Evolutionary conservation across 2,329 filamentous ascomycete genomes (phyloP).

Genomic region (Aspergillus terreus): DNA sequence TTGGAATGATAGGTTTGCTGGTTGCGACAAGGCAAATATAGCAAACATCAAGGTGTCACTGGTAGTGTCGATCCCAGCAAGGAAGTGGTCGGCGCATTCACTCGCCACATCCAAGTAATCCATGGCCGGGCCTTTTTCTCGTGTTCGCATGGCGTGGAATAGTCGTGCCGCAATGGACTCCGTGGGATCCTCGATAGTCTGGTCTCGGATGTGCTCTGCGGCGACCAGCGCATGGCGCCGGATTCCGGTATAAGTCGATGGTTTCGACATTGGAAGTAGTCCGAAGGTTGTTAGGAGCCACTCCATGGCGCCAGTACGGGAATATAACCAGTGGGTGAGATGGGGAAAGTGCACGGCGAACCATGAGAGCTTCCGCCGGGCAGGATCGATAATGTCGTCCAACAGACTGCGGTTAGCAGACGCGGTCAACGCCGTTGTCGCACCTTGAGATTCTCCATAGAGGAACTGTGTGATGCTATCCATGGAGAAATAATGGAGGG

Average conservation of each 20-base stretch:
- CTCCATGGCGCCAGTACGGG: constrained; percentile 37
- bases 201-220: background rate
- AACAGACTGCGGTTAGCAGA: constrained; percentile 40
- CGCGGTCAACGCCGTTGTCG: constrained; percentile 40
- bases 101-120: constrained; percentile 49
- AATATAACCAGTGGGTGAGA: constrained; percentile 50
- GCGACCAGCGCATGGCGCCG: constrained; percentile 33
- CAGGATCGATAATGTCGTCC: constrained; percentile 48
- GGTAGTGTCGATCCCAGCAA: constrained; percentile 54
- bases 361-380: constrained; percentile 47
- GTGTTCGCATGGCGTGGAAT: background rate
- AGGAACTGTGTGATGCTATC: constrained; percentile 53
- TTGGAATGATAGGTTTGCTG: constrained; percentile 43
- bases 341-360: constrained; percentile 45
- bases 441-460: constrained; percentile 47
- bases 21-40: constrained; percentile 48
- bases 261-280: constrained; percentile 49
- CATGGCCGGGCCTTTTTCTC: constrained; percentile 23
- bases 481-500: constrained; percentile 52
- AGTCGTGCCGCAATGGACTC: constrained; percentile 21
- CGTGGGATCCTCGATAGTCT: background rate
- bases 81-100: constrained; percentile 52
- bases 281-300: constrained; percentile 20
- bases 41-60: constrained; percentile 52
- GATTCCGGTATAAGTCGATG: constrained; percentile 51